phyloP scores from a whole-genome alignment of 768 basidiomycete species.

The Leccinellum rugosiceps region DNA sequence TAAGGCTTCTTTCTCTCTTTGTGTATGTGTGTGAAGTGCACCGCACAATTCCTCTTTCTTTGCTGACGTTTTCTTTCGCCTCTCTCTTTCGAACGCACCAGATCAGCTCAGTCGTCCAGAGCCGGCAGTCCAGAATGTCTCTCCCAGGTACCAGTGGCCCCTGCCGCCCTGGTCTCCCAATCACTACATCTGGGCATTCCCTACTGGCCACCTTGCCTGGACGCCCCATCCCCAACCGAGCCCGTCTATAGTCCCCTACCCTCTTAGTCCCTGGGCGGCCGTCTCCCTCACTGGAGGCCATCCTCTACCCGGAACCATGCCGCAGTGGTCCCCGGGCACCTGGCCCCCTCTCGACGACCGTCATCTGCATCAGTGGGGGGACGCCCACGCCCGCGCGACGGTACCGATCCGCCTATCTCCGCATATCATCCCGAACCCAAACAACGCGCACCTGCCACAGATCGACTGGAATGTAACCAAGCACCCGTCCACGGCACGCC shows the following conservation, averaged over 20 bases:
- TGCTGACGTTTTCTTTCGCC: slow-evolving; percentile 1
- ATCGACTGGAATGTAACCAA: slow-evolving; percentile 38
- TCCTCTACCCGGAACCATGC: slow-evolving; percentile 23
- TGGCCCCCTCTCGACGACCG: slow-evolving; percentile 27
- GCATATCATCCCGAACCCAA: slow-evolving; percentile 31
- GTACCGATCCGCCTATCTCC: background rate
- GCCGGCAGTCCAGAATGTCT: background rate
- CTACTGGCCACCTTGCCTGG: slow-evolving; percentile 26
- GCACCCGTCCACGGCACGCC: slow-evolving; percentile 30
- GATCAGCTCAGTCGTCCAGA: slow-evolving; percentile 5
- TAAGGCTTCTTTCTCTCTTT: slow-evolving; percentile 2
- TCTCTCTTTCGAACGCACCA: background rate
- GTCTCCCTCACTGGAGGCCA: slow-evolving; percentile 18
- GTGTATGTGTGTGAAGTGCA: background rate
- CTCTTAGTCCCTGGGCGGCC: slow-evolving; percentile 16
- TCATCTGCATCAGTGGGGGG: background rate
- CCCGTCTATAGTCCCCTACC: slow-evolving; percentile 1
- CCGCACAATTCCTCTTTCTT: background rate
- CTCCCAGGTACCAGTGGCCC: background rate
- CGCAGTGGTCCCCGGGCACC: slow-evolving; percentile 26
- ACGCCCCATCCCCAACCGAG: slow-evolving; percentile 20
- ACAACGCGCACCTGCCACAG: slow-evolving; percentile 25
- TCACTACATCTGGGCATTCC: slow-evolving; percentile 23
- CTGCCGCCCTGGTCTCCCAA: slow-evolving; percentile 19
- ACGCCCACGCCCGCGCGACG: background rate